Base-by-base conservation (phyloP, 2,329 filamentous ascomycete genomes). In the Pestalotiopsis sp. region DNA sequence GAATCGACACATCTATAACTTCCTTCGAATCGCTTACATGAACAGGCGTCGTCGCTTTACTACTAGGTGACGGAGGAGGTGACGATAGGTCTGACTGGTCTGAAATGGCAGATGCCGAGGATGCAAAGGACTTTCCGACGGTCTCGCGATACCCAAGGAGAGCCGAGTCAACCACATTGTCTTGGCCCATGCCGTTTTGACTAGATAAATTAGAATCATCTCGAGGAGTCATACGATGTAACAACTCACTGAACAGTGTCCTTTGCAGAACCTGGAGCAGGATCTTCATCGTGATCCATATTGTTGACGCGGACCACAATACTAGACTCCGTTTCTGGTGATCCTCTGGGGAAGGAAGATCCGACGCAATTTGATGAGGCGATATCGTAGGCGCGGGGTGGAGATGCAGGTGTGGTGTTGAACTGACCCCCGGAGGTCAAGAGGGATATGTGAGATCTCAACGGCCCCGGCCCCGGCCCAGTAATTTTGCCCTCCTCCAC, bases 41-140 rank as follows among this genome's bases (percentile, higher is more conserved):
- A 69, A 86, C 79, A 60, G 88, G 89, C 58, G 89, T 91, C 63
- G 89, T 91, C 70, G 87, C 88, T 79, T 91, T 90, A 79, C 89
- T 91, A 72, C 88, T 90, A 52, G 82, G 76, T 4, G 71, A 71
- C 7, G 86, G 86, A n/a, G 83, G 83, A 20, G 82, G 79, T 27
- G 88, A 89, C 63, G 86, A 86, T 31, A 86, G 76, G 60, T 89
- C 87, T 65, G 88, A 90, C 31, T 83, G 79, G 68, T 90, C 87
- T 70, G 87, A 86, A 39, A 85, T 72, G 68, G 79, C 81, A 20
- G 86, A 86, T 23, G 85, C 79, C n/a, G 87, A 87, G 14, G 88
- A 90, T 60, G 82, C 80, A 70, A 86, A 80, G 45, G 85, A 87
- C 56, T 76, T 81, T 73, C 75, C 75, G 70, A 72, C 76, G 39